Evolutionary conservation across 257 asterid genomes (phyloP), one percentile per base, ranked within the genome.

Genomic region (Ehretia macrophylla): DNA sequence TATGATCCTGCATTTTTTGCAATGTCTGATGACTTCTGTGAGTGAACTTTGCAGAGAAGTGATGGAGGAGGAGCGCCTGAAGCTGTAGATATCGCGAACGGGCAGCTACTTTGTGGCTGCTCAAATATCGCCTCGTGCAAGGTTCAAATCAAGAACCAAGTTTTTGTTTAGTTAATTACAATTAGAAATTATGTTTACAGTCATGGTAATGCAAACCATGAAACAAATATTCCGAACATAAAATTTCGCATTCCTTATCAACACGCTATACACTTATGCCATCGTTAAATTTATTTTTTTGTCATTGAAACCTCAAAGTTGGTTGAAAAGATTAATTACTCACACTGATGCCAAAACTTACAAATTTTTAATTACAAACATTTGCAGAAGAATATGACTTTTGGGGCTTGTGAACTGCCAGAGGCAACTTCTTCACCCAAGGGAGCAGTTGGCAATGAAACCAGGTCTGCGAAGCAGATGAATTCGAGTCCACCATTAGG

Each of bases 1-100:
- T 1, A 3, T 9, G 17, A 4, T 20, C 37, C 11, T 52, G 38
- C 57, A 21, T 21, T 32, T 10, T 20, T 52, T 11, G n/a, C 4
- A 23, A 51, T 5, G 11, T 20, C 3, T 22, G 10, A 52, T 37
- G 17, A 67, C 5, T 18, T 18, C 35, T 57, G 10, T 4, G 22
- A 37, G 42, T 58, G 65, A 42, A 61, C 53, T 59, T 65, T 70
- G 75, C 82, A 89, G 99, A 93, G 96, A 83, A 93, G 99, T 65
- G 90, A 93, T 71, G 99, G 97, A 56, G 99, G 96, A 39, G 99
- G 99, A 70, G 93, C 94, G 19, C 54, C 94, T 56, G 86, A 78
- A 64, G 97, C 94, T 39, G 86, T 85, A 40, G 96, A 93, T 62
- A 71, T 39, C 62, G 91, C 94, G 16, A 93, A 89, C 60, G 96